Percentiles rank a stretch among this genome's conserved stretches.
These are phyloP conservation scores for Pestalotiopsis sp. DNA, from an alignment of 2,329 filamentous ascomycete species.

Conservation along the genomic window DNA sequence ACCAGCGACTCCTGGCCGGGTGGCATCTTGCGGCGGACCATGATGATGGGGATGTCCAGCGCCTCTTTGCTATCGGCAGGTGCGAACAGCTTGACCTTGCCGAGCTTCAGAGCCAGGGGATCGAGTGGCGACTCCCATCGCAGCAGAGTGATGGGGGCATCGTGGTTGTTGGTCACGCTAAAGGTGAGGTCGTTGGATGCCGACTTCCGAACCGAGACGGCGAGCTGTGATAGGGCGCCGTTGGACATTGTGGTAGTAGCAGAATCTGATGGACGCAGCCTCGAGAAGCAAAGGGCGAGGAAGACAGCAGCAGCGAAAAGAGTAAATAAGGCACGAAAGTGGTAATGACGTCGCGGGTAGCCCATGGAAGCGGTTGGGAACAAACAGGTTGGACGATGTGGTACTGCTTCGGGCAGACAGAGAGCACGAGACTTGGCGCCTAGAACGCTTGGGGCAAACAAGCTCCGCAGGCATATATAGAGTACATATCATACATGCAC, in stretches of 20 bases:
- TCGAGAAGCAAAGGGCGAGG: slow-evolving; percentile 21
- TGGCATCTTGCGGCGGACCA: slow-evolving; percentile 44
- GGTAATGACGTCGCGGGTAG: slow-evolving; percentile 1
- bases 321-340: background rate
- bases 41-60: slow-evolving; percentile 38
- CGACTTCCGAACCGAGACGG: slow-evolving; percentile 30
- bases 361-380: slow-evolving; percentile 9
- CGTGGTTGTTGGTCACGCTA: slow-evolving; percentile 42
- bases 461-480: background rate
- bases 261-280: slow-evolving; percentile 14
- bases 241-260: slow-evolving; percentile 23
- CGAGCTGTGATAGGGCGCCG: slow-evolving; percentile 24
- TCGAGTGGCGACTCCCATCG: slow-evolving; percentile 50
- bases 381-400: background rate
- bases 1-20: slow-evolving; percentile 39
- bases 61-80: slow-evolving; percentile 28
- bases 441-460: background rate
- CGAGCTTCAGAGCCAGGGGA: slow-evolving; percentile 41
- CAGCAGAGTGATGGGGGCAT: slow-evolving; percentile 41
- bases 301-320: slow-evolving; percentile 16
- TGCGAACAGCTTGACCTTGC: slow-evolving; percentile 41
- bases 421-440: background rate
- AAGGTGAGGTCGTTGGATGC: slow-evolving; percentile 34
- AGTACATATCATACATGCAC: background rate
- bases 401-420: background rate